Base-by-base conservation (phyloP, 2,329 filamentous ascomycete species). In the Aureobasidium sp. region DNA sequence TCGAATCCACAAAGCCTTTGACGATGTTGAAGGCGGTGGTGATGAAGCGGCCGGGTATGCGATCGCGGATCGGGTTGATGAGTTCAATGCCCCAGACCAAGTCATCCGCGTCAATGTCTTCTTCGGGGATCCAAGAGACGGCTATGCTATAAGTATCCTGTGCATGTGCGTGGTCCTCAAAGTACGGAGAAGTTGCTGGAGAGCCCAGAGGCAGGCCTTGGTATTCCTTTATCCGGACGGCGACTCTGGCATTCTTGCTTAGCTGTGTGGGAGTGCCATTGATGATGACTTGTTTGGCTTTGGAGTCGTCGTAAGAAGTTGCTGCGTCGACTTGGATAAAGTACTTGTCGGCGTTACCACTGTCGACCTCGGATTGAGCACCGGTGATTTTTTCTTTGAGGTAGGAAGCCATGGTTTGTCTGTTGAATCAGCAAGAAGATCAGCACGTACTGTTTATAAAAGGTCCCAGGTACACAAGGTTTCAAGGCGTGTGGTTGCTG, bases 21-120 rank as follows among this genome's bases (percentile, higher is more conserved):
- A 95, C 89, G 47, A 96, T 88, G 42, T 83, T 84, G 73, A 96
- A 84, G 0, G 91, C 92, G 1, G 88, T 87, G 70, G 84, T 85
- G 27, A 64, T 57, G 73, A 96, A 95, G 0, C 93, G 90, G 0
- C 89, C 89, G 0, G 93, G 93, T 2, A 97, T 78, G 8, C 85
- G 81, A 37, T 95, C 88, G 27, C 91, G 84, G 64, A 99, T 91
- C 0, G 93, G 90, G 54, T 88, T 62, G 21, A 62, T 40, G 11
- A 84, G 69, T 77, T 96, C 91, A 71, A 97, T 96, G 29, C 93
- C 93, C 69, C 95, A 96, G 58, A 96, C 84, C 2, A 96, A 80
- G 64, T 94, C 84, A 11, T 81, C 72, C 38, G 84, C 89, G 0
- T 79, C 77, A 45, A 95, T 84, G 29, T 74, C 74, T 19, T 74